Evolutionary conservation across 2,329 filamentous ascomycete genomes (phyloP).

Genomic region (Colletotrichum agaves): DNA sequence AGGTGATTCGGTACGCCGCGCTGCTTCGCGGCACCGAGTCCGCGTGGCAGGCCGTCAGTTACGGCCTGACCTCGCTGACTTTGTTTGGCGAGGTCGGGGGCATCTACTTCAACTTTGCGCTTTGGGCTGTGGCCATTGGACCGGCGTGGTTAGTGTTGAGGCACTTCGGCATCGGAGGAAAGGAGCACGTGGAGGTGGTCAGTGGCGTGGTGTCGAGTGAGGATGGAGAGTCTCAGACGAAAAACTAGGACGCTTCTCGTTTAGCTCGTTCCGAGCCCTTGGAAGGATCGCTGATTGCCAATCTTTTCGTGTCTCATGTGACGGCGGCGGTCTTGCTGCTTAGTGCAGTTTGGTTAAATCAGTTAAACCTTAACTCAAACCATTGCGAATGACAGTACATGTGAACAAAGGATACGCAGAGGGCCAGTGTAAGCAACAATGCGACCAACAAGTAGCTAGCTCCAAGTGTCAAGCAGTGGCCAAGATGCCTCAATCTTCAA

Average conservation of each 20-base stretch:
- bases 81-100: constrained; percentile 73
- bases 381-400: no score
- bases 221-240: constrained; percentile 34
- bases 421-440: no score
- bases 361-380: background rate
- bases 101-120: constrained; percentile 76
- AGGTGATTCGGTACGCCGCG: constrained; percentile 75
- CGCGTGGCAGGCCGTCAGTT: constrained; percentile 78
- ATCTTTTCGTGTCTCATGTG: background rate
- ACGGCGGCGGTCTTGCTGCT: background rate
- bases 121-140: constrained; percentile 72
- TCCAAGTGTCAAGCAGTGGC: no score
- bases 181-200: background rate
- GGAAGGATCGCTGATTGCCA: background rate
- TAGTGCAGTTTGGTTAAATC: background rate
- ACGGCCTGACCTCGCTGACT: constrained; percentile 70
- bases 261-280: background rate
- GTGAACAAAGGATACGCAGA: no score
- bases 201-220: constrained; percentile 30
- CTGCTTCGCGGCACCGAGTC: constrained; percentile 77
- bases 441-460: no score
- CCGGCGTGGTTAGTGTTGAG: constrained; percentile 76
- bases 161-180: constrained; percentile 56
- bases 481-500: background rate
- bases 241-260: constrained; percentile 4